Conservation (phyloP, 345 rosid species). For the Populus nigra region DNA sequence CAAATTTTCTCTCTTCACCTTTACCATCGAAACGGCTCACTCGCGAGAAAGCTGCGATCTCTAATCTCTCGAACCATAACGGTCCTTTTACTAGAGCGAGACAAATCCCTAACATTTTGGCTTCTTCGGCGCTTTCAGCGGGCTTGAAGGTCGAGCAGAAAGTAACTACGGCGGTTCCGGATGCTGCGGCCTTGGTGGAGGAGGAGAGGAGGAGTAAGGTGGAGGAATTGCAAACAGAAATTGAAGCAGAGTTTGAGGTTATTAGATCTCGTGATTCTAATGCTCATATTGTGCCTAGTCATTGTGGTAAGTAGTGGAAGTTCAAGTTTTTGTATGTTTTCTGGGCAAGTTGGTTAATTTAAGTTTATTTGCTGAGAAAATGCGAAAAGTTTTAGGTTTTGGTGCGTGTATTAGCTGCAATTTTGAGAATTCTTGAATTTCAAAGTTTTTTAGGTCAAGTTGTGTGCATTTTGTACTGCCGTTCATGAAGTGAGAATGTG, state of each 20-base stretch:
- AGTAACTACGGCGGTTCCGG: conserved; percentile 13
- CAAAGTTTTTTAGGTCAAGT: neutral
- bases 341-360: neutral
- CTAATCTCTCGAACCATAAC: conserved; percentile 61
- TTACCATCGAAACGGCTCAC: conserved; percentile 65
- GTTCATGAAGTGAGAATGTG: neutral
- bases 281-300: conserved; percentile 82
- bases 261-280: conserved; percentile 72
- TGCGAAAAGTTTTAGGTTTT: neutral
- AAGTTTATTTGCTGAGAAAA: neutral
- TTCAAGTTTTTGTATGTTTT: neutral
- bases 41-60: conserved; percentile 71
- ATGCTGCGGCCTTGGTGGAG: conserved; percentile 21
- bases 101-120: conserved; percentile 53
- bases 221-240: conserved; percentile 74
- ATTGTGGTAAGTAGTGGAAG: conserved; percentile 66
- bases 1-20: conserved; percentile 44
- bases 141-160: conserved; percentile 37
- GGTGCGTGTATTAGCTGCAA: neutral
- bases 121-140: conserved; percentile 15
- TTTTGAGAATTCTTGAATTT: neutral
- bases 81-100: conserved; percentile 97
- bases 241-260: conserved; percentile 76
- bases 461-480: neutral
- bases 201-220: conserved; percentile 54